Evolutionary conservation across 495 filamentous ascomycete species (phyloP), one percentile per base, ranked within the genome.

Genomic region (Penicillium bovifimosum): DNA sequence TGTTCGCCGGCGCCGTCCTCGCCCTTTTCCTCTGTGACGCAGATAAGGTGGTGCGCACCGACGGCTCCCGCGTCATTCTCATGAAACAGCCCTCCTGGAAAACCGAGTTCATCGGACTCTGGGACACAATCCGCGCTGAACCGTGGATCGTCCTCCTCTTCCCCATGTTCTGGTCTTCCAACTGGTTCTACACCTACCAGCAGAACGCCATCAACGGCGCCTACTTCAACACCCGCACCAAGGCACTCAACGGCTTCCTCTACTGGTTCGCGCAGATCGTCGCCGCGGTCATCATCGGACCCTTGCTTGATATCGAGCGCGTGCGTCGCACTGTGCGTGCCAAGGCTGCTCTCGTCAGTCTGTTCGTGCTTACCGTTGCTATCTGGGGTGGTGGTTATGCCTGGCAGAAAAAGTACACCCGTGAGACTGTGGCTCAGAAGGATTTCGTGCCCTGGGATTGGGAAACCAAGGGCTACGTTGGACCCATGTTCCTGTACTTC

Each of bases 51-150:
- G 69, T 88, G 47, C 88, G 91, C 46, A 65, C 76, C 2, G 91
- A 96, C 66, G 89, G 90, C 33, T 86, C 85, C 29, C 78, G 78
- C 39, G 79, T 91, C 57, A 84, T 91, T 57, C 61, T 90, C 14
- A 90, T 90, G 86, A 87, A 91, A 75, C 84, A 89, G 62, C 89
- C 89, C 3, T 84, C 83, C 31, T 86, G 83, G 80, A 61, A 60
- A 44, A 72, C 64, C 41, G 75, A 77, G 62, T 14, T 77, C 33
- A 36, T 69, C 10, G 75, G 75, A 7, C 58, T 77, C 24, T 69
- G 56, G 53, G 63, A 74, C n/a, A 73, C 69, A 17, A 32, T 77
- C 16, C 41, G 52, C 16, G 52, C 56, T 8, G 69, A 78, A 29
- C 63, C 67, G 16, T 71, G 61, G 50, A 70, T 76, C 33, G 31